phyloP scores from a whole-genome alignment of 2,329 filamentous ascomycete genomes.

The Diaporthe velutina region DNA sequence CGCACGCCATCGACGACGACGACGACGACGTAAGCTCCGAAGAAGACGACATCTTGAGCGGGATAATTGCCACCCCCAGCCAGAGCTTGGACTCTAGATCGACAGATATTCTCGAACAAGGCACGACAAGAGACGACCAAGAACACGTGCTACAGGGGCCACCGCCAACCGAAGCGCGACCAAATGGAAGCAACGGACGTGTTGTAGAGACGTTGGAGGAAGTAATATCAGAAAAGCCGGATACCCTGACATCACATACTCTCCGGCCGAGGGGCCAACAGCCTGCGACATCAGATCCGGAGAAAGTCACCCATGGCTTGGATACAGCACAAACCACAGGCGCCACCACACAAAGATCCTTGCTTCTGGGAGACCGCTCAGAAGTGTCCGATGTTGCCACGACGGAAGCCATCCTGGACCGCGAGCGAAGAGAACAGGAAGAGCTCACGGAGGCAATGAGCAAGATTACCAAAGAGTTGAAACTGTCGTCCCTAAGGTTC shows the following conservation, averaged over 20 bases:
- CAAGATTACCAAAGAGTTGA: slow-evolving; percentile 81
- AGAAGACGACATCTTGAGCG: slow-evolving; percentile 69
- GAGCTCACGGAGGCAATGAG: slow-evolving; percentile 85
- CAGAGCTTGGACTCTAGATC: slow-evolving; percentile 61
- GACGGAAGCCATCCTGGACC: slow-evolving; percentile 79
- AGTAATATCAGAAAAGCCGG: slow-evolving; percentile 37
- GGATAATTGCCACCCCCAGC: slow-evolving; percentile 67
- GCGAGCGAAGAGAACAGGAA: slow-evolving; percentile 87
- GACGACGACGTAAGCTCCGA: slow-evolving; percentile 62
- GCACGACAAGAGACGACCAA: slow-evolving; percentile 42
- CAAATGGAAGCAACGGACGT: slow-evolving; percentile 24
- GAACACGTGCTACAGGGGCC: slow-evolving; percentile 15
- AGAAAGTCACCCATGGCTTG: slow-evolving; percentile 13
- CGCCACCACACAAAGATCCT: slow-evolving; percentile 34
- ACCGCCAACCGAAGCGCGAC: slow-evolving; percentile 11
- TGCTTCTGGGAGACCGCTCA: slow-evolving; percentile 36
- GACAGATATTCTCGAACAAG: slow-evolving; percentile 41
- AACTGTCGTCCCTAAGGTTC: slow-evolving; percentile 80
- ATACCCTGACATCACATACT: slow-evolving; percentile 49
- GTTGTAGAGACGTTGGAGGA: slow-evolving; percentile 29
- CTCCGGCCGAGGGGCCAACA: slow-evolving; percentile 48
- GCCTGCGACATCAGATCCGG: slow-evolving; percentile 27
- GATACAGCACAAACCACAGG: slow-evolving; percentile 40
- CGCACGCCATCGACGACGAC: slow-evolving; percentile 51
- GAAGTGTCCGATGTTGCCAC: slow-evolving; percentile 56